Conservation (phyloP, 106 monocot genomes). For the Dioscorea zingiberensis region DNA sequence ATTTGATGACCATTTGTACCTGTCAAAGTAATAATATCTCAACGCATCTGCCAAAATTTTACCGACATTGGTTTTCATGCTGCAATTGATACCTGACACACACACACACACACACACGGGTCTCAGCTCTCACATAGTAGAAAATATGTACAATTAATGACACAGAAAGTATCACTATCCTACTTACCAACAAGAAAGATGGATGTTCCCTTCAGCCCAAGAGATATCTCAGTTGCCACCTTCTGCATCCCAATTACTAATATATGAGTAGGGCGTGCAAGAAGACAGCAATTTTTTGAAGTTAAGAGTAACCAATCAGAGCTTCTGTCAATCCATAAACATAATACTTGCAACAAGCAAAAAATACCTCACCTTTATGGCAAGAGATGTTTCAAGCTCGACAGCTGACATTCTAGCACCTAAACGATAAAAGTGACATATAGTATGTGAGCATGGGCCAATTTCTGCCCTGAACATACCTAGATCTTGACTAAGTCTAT, state of each 20-base stretch:
- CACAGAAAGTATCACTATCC: background rate
- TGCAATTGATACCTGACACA: slow-evolving; percentile 61
- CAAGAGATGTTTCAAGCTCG: slow-evolving; percentile 47
- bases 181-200: slow-evolving; percentile 74
- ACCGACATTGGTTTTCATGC: slow-evolving; percentile 58
- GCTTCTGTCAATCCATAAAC: background rate
- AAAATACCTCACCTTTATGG: slow-evolving; percentile 41
- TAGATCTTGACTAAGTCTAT: no score
- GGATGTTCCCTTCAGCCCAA: slow-evolving; percentile 72
- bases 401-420: slow-evolving; percentile 53
- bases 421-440: slow-evolving; percentile 8
- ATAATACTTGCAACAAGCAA: background rate
- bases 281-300: background rate
- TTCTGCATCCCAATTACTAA: slow-evolving; percentile 29
- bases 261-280: background rate
- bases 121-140: background rate
- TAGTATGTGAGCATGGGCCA: no score
- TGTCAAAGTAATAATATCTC: slow-evolving; percentile 88
- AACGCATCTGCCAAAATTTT: slow-evolving; percentile 67
- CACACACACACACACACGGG: background rate
- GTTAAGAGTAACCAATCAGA: background rate
- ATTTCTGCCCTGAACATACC: no score
- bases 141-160: background rate
- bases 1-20: slow-evolving; percentile 28
- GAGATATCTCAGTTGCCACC: slow-evolving; percentile 43